A percentile compares a stretch with the other conserved stretches of the same genome.
Conservation (phyloP, 2,329 filamentous ascomycete genomes). For the Bertia moriformis region DNA sequence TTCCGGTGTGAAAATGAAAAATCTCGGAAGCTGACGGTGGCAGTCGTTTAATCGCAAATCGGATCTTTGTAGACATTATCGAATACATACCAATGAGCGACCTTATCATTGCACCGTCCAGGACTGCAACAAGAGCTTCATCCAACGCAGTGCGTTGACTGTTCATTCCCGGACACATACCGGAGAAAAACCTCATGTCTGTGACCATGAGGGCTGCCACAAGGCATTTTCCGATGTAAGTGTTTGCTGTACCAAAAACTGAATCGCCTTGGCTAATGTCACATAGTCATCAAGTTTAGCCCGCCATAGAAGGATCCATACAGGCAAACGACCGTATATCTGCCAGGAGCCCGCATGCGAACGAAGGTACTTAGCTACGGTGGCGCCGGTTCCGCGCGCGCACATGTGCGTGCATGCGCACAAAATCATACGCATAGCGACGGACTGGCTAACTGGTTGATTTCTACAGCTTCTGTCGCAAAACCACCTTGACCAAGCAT, state of each 20-base stretch:
- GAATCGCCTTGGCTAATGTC: not conserved
- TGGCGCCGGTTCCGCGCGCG: no score
- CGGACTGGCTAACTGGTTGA: no score
- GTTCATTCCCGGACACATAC: slow-evolving; percentile 12
- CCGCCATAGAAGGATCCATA: slow-evolving; percentile 21
- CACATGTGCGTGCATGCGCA: no score
- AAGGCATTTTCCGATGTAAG: slow-evolving; percentile 27
- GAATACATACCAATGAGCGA: slow-evolving; percentile 29
- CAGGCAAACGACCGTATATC: slow-evolving; percentile 21
- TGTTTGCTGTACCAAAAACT: slow-evolving; percentile 1
- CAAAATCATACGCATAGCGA: no score
- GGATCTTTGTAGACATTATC: slow-evolving; percentile 26
- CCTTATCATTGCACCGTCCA: slow-evolving; percentile 26
- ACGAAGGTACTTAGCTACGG: slow-evolving; percentile 14
- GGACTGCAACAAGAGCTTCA: slow-evolving; percentile 29
- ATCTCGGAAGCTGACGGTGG: not conserved
- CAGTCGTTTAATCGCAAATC: slow-evolving; percentile 31
- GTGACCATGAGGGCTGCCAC: slow-evolving; percentile 22
- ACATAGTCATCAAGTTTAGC: slow-evolving; percentile 15
- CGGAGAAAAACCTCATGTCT: slow-evolving; percentile 25
- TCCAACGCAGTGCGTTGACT: slow-evolving; percentile 28
- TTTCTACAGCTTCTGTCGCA: slow-evolving; percentile 23
- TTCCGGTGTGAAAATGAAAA: not conserved
- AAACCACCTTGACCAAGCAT: slow-evolving; percentile 22
- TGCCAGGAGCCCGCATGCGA: slow-evolving; percentile 21